Evolutionary conservation across 805 yeast species (phyloP), one percentile per base, ranked within the genome.

Genomic region (Pichia insulana): DNA sequence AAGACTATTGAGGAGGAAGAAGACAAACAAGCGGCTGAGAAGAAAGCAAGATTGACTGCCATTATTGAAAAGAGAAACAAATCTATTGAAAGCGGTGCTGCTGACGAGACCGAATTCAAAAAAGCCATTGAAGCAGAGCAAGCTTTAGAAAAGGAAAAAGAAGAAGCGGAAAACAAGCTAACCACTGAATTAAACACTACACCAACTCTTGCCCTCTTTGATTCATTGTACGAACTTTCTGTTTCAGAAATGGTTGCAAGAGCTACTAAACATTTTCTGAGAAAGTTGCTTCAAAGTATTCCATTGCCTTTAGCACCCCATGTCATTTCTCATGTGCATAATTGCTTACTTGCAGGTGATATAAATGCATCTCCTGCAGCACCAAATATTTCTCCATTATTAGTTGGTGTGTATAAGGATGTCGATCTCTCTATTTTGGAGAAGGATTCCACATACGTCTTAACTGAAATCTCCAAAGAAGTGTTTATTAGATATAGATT

Each of bases 241-340:
- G 58, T 66, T 34, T 75, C 70, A 42, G 97, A 89, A 62, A 80
- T 89, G 68, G 61, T 89, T 52, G 74, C 90, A 19, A 80, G 98
- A 64, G 76, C 85, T 22, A 62, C 76, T 39, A 90, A 90, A 65
- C 94, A 87, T 54, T 59, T 80, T 36, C 63, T 89, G 53, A 78
- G 87, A 56, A 57, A 61, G 3, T 56, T 61, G 22, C 59, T 80
- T 32, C 51, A 50, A 6, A 42, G 51, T 1, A 55, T 80, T 15
- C 86, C 92, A 15, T 42, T 72, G 10, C 61, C 69, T 34, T 64
- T 82, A 45, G 70, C 74, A 42, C 74, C 90, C 3, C 62, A 71
- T 37, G 71, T 82, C 26, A 74, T 85, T 43, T 65, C 83, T 10
- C 89, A 80, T 53, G 71, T 83, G 58, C 81, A 83, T 63, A 85